Evolutionary conservation across 768 basidiomycete genomes (phyloP).

Genomic region (Agrocybe praecox): DNA sequence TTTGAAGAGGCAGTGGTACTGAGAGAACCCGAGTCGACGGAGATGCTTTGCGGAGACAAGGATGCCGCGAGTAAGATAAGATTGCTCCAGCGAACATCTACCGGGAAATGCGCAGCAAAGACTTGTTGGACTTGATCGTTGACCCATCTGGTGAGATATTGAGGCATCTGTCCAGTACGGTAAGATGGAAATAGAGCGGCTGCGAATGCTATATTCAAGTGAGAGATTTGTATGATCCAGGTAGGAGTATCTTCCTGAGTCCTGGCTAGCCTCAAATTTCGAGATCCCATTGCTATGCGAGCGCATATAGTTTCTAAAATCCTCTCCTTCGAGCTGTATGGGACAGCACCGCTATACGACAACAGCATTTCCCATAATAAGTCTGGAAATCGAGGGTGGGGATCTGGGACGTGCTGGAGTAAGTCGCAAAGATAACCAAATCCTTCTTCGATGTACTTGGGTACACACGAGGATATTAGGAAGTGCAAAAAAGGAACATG

Average conservation of each 20-base stretch:
- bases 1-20: not conserved
- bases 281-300: slow-evolving; percentile 22
- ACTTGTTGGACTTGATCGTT: slow-evolving; percentile 19
- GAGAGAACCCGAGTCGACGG: not conserved
- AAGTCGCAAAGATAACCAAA: slow-evolving; percentile 38
- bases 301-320: slow-evolving; percentile 37
- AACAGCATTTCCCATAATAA: slow-evolving; percentile 46
- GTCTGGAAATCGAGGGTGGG: slow-evolving; percentile 34
- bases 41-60: slow-evolving; percentile 8
- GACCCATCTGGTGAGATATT: slow-evolving; percentile 27
- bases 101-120: slow-evolving; percentile 30
- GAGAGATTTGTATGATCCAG: slow-evolving; percentile 4
- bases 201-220: slow-evolving; percentile 22
- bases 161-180: not conserved
- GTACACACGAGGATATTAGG: slow-evolving; percentile 32
- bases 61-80: slow-evolving; percentile 39
- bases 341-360: slow-evolving; percentile 23
- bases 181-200: slow-evolving; percentile 27
- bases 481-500: slow-evolving; percentile 49
- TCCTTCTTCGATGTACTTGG: slow-evolving; percentile 1
- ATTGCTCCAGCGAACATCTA: slow-evolving; percentile 43
- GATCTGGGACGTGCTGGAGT: slow-evolving; percentile 32
- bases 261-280: not conserved
- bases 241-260: not conserved
- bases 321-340: slow-evolving; percentile 26